Evolutionary conservation across 2,329 filamentous ascomycete genomes (phyloP), one percentile per base, ranked within the genome.

Genomic region (Davidsoniella australis): DNA sequence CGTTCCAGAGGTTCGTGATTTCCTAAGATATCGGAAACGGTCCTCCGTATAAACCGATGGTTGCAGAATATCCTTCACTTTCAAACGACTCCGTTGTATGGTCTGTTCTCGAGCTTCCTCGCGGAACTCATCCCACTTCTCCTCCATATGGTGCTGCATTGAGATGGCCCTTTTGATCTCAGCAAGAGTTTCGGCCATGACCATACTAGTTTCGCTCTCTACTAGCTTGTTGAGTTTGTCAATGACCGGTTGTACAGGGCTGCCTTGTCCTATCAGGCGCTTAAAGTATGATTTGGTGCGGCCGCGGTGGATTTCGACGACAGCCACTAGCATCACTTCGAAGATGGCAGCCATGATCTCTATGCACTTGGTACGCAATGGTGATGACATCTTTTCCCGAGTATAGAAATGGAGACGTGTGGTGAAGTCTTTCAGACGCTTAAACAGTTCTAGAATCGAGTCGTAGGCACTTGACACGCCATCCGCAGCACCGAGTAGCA

Each of bases 391-490:
- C 10, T 59, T 49, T 20, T 65, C 58, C 17, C 61, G 60, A 6
- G 65, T 55, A 41, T 70, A 70, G 17, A 68, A 62, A 14, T 62
- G 60, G 5, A 70, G 54, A 14, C 67, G 60, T 6, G 59, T 56
- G 3, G 66, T 69, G 39, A 69, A 68, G 54, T 68, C 65, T 61
- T 66, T 61, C 9, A 70, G 55, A 29, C 63, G 61, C 9, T 61
- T 61, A 56, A 71, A 67, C 20, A 71, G 55, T 43, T 67, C 66
- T 2, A 66, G 55, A 5, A 71, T 70, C 5, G 62, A 62, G 55
- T 71, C 66, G 44, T 71, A 71, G 6, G 62, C 61, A 0, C 63
- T 56, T 0, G 66, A 68, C 14, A 70, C 68, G 45, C 68, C 63
- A 17, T 63, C 63, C 2, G 68, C 69, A 7, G 68, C 66, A 33